Evolutionary conservation across 805 yeast genomes (phyloP), one percentile per base, ranked within the genome.

Genomic region (Myxozyma melibiosi): DNA sequence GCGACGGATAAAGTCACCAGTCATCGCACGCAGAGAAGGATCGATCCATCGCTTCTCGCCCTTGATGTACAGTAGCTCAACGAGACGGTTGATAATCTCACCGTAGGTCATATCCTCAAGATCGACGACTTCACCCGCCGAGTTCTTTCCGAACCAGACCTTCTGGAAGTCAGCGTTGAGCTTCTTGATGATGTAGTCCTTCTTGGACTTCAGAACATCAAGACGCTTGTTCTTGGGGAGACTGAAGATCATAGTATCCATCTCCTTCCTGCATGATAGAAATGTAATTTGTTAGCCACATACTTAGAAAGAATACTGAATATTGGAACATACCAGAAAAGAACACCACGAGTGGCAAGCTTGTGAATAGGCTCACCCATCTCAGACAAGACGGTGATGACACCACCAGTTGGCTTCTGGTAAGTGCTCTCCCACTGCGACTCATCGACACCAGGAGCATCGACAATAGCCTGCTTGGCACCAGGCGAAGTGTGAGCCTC

Each of bases 291-390:
- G 38, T 18, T 14, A 5, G 35, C 1, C 14, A 9, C 14, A 25
- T 6, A 42, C 9, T 8, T 4, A 30, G 14, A 30, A n/a, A 27
- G 8, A 14, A 31, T 24, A 20, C 8, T 22, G 28, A 5, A 11
- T 2, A 25, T 31, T 14, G n/a, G 14, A 30, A 33, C 55, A 2
- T 44, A 55, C 99, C 99, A 94, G 73, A 94, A 84, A 75, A 88
- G 72, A 59, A 94, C 98, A 80, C 97, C 97, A 73, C 99, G 86
- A 57, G 99, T 94, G 30, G 99, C 98, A 66, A 94, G 82, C 79
- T 94, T 94, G 77, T 94, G 99, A 71, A 94, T 94, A 70, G 99
- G 99, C 79, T 94, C 99, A 72, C 99, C 99, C 99, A 94, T 94
- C 79, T 94, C 99, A 16, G 98, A 92, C 72, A 88, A 81, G 61